Evolutionary conservation across 2,329 filamentous ascomycete genomes (phyloP).

Genomic region (Arthroderma uncinatum): DNA sequence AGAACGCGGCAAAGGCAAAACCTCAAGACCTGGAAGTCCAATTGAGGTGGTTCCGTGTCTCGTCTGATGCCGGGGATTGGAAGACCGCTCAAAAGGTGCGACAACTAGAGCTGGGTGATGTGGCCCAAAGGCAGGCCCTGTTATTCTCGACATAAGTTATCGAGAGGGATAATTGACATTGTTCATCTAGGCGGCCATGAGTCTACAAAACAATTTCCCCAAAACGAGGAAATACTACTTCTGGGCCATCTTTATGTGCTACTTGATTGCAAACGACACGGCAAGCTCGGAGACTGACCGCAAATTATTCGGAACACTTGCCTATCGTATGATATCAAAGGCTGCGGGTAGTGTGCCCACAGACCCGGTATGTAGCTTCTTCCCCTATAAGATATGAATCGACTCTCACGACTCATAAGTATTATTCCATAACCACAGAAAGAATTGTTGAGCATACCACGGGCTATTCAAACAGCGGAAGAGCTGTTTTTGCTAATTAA

Average conservation of each 20-base stretch:
- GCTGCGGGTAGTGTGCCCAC: conserved; percentile 35
- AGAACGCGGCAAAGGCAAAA: conserved; percentile 36
- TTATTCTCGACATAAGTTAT: neutral
- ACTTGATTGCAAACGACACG: conserved; percentile 30
- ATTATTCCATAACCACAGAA: conserved; percentile 23
- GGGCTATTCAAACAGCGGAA: conserved; percentile 37
- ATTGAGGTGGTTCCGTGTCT: conserved; percentile 35
- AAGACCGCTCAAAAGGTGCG: conserved; percentile 40
- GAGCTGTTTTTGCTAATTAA: conserved; percentile 37
- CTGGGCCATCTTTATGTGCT: conserved; percentile 39
- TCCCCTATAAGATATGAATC: conserved; percentile 3
- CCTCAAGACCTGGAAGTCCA: conserved; percentile 36
- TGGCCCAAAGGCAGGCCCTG: neutral
- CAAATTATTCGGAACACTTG: conserved; percentile 40
- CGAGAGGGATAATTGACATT: conserved; percentile 17
- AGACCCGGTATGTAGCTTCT: conserved; percentile 29
- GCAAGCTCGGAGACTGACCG: conserved; percentile 32
- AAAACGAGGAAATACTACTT: conserved; percentile 39
- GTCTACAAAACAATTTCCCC: conserved; percentile 40
- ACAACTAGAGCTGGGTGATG: neutral
- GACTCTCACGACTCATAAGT: conserved; percentile 12
- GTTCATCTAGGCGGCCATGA: conserved; percentile 38
- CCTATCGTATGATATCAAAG: conserved; percentile 40
- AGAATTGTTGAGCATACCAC: conserved; percentile 30
- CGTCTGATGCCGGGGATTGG: conserved; percentile 35